Evolutionary conservation across 2,329 filamentous ascomycete species (phyloP), one percentile per base, ranked within the genome.

Genomic region (Pestalotiopsis sp.): DNA sequence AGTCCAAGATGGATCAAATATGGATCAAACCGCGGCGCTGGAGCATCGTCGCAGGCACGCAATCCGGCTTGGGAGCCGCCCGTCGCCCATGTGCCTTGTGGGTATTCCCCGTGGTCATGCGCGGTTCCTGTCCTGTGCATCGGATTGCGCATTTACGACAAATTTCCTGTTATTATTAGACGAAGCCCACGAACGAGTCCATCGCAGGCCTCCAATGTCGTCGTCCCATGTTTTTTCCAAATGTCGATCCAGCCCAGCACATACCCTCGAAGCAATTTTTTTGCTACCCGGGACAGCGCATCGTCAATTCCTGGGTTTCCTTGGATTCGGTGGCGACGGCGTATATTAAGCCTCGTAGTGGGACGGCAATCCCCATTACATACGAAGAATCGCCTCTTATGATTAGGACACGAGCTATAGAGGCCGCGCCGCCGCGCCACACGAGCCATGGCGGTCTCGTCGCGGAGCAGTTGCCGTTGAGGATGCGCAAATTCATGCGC

Each of bases 401-500:
- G 5, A 7, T n/a, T 58, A 26, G 56, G 24, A 26, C 20, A 58
- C 22, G 56, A 58, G 56, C 14, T 35, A 58, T 58, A 35, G 56
- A 52, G 44, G 44, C 44, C 44, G 44, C 44, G 14, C 14, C 44
- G 17, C 44, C n/a, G 10, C n/a, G 14, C 14, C 44, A 52, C 13
- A 3, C 40, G 40, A 48, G n/a, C 40, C 17, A 52, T n/a, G 20
- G 44, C 44, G 44, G 17, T 52, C 44, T 17, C 44, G 44, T 17
- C 44, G 10, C 60, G 39, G 60, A 63, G 38, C 38, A 22, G 38
- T 39, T 63, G 60, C 60, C 60, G 38, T 63, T 63, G 20, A 24
- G n/a, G 39, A 22, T 10, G 38, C 38, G 38, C 39, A 63, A 20
- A 52, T 63, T 52, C 38, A 63, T 63, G 60, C 60, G 24, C 44